These are phyloP conservation scores for Aspergillus uvarum DNA, from an alignment of 2,329 filamentous ascomycete species.

Conservation along the genomic window DNA sequence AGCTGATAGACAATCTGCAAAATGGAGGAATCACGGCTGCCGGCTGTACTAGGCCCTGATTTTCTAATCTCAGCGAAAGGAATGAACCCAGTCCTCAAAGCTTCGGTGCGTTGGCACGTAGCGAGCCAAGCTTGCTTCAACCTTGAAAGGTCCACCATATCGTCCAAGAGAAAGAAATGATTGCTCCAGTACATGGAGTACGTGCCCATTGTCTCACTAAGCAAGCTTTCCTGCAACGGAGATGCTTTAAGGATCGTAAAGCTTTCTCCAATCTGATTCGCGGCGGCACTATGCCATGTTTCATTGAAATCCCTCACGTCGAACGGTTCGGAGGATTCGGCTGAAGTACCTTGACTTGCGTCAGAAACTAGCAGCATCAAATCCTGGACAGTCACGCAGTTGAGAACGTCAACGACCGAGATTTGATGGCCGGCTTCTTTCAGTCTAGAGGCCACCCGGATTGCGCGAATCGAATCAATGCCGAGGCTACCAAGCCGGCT, in stretches of 20 bases:
- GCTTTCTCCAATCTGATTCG: conserved; percentile 17
- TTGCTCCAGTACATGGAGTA: conserved; percentile 43
- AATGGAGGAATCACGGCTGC: conserved; percentile 21
- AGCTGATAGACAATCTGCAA: conserved; percentile 31
- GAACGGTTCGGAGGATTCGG: conserved; percentile 6
- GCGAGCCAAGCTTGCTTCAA: conserved; percentile 36
- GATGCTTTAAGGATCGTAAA: conserved; percentile 31
- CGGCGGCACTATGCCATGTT: conserved; percentile 20
- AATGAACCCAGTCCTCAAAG: conserved; percentile 40
- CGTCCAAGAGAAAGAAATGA: conserved; percentile 35
- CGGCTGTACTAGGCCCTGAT: not conserved
- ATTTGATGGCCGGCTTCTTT: conserved; percentile 25
- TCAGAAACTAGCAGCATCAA: conserved; percentile 19
- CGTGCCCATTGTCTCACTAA: conserved; percentile 42
- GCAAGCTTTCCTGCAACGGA: conserved; percentile 40
- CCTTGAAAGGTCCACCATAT: conserved; percentile 27
- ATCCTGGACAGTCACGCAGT: conserved; percentile 31
- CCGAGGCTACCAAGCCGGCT: conserved; percentile 30
- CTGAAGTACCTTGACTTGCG: not conserved
- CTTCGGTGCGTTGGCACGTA: conserved; percentile 32
- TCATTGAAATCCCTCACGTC: conserved; percentile 25
- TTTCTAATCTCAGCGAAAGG: conserved; percentile 28
- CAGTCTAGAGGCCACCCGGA: conserved; percentile 28
- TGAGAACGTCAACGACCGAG: conserved; percentile 32
- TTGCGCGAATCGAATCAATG: conserved; percentile 34